Evolutionary conservation across 148 eudicot genomes (phyloP).

Genomic region (Rhododendron williamsianum): DNA sequence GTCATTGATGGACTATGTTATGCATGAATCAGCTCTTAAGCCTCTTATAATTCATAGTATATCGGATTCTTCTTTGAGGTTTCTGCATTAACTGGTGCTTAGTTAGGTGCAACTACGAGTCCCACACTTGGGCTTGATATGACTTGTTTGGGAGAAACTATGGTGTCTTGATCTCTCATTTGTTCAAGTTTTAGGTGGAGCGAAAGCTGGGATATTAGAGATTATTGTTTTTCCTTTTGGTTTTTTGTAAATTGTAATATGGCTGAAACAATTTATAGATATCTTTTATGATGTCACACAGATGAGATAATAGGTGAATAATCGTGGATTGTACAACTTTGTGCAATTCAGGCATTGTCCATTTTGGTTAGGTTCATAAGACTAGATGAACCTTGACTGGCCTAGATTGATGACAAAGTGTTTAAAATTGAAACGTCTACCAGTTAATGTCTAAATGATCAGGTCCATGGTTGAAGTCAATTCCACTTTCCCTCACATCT

Average conservation of each 20-base stretch:
- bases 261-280: background rate
- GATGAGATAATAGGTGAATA: background rate
- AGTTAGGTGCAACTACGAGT: background rate
- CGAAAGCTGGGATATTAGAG: background rate
- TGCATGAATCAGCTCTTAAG: conserved; percentile 2
- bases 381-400: background rate
- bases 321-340: background rate
- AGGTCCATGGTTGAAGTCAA: background rate
- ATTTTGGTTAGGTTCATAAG: background rate
- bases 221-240: background rate
- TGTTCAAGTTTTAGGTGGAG: background rate
- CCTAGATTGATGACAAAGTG: background rate
- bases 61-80: background rate
- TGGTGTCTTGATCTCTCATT: conserved; percentile 1
- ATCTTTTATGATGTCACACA: background rate
- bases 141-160: background rate
- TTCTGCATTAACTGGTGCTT: background rate
- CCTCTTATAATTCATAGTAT: background rate
- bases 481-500: background rate
- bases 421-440: background rate
- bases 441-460: background rate
- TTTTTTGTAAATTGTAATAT: background rate
- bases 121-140: background rate
- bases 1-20: background rate
- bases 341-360: background rate